Conservation (phyloP, 306 rosid species). For the Cicer cuneatum region DNA sequence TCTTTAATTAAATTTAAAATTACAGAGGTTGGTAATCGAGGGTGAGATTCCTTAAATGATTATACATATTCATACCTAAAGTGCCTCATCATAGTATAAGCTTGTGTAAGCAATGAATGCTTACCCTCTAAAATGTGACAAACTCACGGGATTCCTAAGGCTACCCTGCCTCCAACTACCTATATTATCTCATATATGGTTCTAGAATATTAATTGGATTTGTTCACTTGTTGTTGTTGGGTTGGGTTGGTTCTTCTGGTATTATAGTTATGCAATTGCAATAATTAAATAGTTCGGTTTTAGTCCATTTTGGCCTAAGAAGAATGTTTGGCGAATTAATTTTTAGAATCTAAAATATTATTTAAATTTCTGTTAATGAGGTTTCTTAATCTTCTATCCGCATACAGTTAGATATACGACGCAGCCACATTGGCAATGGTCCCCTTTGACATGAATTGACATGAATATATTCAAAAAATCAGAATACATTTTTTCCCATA, state of each 20-base stretch:
- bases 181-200: conserved; percentile 17
- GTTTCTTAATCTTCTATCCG: conserved; percentile 25
- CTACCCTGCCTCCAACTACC: conserved; percentile 18
- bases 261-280: conserved; percentile 30
- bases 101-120: conserved; percentile 30
- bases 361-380: conserved; percentile 22
- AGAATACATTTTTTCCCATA: background rate
- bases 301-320: conserved; percentile 18
- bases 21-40: conserved; percentile 34
- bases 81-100: conserved; percentile 36
- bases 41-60: conserved; percentile 15
- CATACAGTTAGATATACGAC: conserved; percentile 21
- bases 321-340: conserved; percentile 30
- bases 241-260: conserved; percentile 30
- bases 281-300: conserved; percentile 36
- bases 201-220: conserved; percentile 27
- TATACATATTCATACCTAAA: conserved; percentile 20
- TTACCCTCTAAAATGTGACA: conserved; percentile 34
- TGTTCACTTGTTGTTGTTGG: conserved; percentile 13
- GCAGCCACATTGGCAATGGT: conserved; percentile 19
- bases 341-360: conserved; percentile 8
- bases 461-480: background rate
- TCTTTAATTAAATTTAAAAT: conserved; percentile 9
- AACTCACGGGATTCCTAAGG: conserved; percentile 41
- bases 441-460: background rate